phyloP scores from a whole-genome alignment of 2,329 filamentous ascomycete species.

The Cladosporium colombiae region DNA sequence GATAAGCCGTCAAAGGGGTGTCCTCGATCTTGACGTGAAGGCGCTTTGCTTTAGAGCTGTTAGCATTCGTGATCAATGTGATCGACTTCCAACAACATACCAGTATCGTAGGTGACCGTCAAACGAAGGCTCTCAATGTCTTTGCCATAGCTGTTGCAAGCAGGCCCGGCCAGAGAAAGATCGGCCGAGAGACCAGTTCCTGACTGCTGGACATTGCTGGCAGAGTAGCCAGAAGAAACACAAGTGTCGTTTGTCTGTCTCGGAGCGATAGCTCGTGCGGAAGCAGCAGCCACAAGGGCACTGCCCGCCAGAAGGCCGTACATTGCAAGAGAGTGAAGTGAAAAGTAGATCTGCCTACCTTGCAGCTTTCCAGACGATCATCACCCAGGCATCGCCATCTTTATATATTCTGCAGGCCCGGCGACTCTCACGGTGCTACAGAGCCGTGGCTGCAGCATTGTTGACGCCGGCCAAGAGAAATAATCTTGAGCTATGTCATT shows the following conservation, averaged over 20 bases:
- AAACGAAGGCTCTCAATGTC: conserved; percentile 41
- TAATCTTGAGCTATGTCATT: conserved; percentile 8
- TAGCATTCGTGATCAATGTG: conserved; percentile 2
- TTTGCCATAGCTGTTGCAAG: conserved; percentile 27
- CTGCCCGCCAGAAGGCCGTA: conserved; percentile 13
- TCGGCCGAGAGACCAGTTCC: conserved; percentile 23
- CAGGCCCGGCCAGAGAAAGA: conserved; percentile 23
- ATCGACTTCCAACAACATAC: conserved; percentile 41
- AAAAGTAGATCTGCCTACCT: conserved; percentile 11
- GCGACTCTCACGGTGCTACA: conserved; percentile 15
- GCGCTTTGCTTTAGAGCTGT: conserved; percentile 19
- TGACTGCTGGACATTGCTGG: conserved; percentile 23
- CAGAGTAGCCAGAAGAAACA: conserved; percentile 24
- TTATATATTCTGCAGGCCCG: conserved; percentile 5
- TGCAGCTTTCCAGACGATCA: background rate
- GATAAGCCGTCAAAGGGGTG: conserved; percentile 17
- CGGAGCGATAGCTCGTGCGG: conserved; percentile 15
- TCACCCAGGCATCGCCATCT: background rate
- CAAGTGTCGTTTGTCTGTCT: conserved; percentile 15
- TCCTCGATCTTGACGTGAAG: conserved; percentile 25
- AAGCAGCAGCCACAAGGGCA: conserved; percentile 20
- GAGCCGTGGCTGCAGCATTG: conserved; percentile 13
- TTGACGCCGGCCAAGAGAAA: conserved; percentile 19
- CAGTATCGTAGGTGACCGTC: conserved; percentile 62
- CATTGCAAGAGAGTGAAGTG: conserved; percentile 7